These are phyloP conservation scores for Powellomyces hirtus DNA, from an alignment of 192 early-diverging fungal genomes.

Conservation along the genomic window DNA sequence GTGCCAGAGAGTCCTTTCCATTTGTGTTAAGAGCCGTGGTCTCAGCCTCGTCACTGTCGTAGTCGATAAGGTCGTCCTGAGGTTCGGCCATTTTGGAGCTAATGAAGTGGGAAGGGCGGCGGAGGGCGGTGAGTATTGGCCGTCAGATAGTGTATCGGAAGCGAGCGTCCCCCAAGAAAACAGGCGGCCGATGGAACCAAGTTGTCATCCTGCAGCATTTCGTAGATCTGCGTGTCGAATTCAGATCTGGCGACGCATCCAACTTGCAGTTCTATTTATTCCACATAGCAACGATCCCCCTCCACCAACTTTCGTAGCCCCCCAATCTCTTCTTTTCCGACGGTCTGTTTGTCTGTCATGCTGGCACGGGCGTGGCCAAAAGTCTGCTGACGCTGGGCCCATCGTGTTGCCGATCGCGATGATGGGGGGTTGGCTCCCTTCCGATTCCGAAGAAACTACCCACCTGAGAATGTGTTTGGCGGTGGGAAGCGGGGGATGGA, in stretches of 20 bases:
- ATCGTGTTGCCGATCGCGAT: background rate
- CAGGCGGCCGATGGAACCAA: background rate
- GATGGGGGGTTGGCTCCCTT: background rate
- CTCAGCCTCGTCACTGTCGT: constrained; percentile 84
- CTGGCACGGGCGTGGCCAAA: no score
- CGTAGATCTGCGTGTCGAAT: background rate
- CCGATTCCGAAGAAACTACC: background rate
- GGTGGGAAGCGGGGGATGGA: constrained; percentile 8
- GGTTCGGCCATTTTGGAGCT: constrained; percentile 30
- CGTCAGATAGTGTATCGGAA: no score
- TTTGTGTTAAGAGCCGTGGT: constrained; percentile 58
- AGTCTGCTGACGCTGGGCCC: no score
- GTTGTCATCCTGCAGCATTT: background rate
- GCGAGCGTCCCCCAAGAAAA: background rate
- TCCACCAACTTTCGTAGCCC: no score
- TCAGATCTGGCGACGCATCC: background rate
- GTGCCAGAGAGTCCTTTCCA: constrained; percentile 35
- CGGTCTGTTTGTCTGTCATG: no score
- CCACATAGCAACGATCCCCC: no score
- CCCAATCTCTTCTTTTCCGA: background rate
- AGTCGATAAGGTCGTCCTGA: constrained; percentile 91
- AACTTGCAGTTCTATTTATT: background rate
- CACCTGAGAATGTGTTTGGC: background rate
- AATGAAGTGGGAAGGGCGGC: background rate
- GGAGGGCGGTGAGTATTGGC: constrained; percentile 3